Conservation (phyloP, 768 basidiomycete species). For the Lentinula sp. region DNA sequence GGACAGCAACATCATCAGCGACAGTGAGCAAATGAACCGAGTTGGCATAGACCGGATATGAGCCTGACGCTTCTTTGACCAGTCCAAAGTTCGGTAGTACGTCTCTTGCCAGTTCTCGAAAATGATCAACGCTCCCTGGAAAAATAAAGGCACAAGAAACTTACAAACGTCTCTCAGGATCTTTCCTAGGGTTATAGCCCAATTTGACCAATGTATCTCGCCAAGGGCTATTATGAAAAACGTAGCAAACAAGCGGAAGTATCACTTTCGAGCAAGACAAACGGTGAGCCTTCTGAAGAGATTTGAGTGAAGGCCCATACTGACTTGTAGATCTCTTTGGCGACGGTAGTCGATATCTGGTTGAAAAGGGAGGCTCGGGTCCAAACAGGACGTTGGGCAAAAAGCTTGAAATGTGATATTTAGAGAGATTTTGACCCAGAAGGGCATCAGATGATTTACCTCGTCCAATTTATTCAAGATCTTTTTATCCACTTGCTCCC, state of each 20-base stretch:
- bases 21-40: conserved; percentile 74
- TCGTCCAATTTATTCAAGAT: conserved; percentile 69
- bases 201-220: conserved; percentile 83
- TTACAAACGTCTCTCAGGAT: conserved; percentile 71
- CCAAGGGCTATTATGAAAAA: conserved; percentile 93
- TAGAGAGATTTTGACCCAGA: background rate
- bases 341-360: conserved; percentile 65
- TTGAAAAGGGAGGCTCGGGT: conserved; percentile 82
- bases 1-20: conserved; percentile 88
- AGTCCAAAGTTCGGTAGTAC: conserved; percentile 88
- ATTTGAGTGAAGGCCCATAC: conserved; percentile 18
- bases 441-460: conserved; percentile 25
- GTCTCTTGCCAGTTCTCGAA: conserved; percentile 85
- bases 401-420: conserved; percentile 38
- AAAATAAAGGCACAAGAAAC: conserved; percentile 18
- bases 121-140: conserved; percentile 59
- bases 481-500: conserved; percentile 44
- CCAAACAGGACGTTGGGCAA: conserved; percentile 81
- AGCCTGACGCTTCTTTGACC: conserved; percentile 79
- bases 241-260: conserved; percentile 77
- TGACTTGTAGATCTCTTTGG: conserved; percentile 73
- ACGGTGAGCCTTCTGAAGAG: background rate
- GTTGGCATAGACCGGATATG: conserved; percentile 64
- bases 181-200: conserved; percentile 83
- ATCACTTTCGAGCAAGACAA: conserved; percentile 60